Base-by-base conservation (phyloP, 192 early-diverging fungal genomes). In the Podochytrium sp. region DNA sequence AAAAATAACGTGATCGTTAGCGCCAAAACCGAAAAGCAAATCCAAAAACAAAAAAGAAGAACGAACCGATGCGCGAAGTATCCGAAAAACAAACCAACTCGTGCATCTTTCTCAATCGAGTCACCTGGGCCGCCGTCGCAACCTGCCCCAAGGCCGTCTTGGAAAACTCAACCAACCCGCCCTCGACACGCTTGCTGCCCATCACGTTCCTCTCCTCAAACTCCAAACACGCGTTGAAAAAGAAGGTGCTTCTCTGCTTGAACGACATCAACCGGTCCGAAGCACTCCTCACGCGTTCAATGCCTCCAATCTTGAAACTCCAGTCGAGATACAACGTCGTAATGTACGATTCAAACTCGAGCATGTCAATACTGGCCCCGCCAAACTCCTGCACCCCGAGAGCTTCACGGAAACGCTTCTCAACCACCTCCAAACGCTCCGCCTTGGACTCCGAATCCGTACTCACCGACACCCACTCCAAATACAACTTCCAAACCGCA, bases 151-250 rank as follows among this genome's bases (percentile, higher is more conserved):
- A 61, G 32, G 75, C 73, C 32, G 74, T 68, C 34, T 76, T 71
- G 0, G 59, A 47, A 7, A 32, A 32, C 1, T 43, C 50, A 10
- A 75, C 63, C 52, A 63, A 10, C 10, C 56, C 53, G 16, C 68
- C 68, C 12, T 14, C 34, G 16, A 47, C 62, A 1, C 47, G 30
- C 0, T 43, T 70, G 39, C 74, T 57, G 25, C 60, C 62, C 16
- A 62, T 43, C 16, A 73, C 47, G 30, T 39, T 39, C 41, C 58
- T 23, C 37, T 86, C 69, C 74, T 92, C 91, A 41, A 90, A 70
- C 59, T 82, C 79, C 41, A 92, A 55, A 69, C 91, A 91, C n/a
- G 80, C 67, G 63, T 81, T 80, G 74, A 84, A 90, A 73, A 92
- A 91, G 2, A 60, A 73, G 35, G 81, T 63, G 6, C 88, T 90